Base-by-base conservation (phyloP, 768 basidiomycete species). In the Russula sp. region DNA sequence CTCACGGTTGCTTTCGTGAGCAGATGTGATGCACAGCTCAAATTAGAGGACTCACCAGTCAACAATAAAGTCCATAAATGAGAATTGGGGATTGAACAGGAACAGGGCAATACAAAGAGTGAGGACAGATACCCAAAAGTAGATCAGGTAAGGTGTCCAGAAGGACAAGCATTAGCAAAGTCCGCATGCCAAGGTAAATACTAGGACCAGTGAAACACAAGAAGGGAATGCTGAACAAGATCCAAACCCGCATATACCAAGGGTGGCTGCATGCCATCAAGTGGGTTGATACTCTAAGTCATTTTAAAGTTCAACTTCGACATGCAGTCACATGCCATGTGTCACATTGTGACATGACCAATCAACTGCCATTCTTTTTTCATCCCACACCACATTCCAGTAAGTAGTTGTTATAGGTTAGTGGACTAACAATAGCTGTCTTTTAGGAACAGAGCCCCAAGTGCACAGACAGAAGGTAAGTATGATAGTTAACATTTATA, bases 81-180 rank as follows among this genome's bases (percentile, higher is more conserved):
- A 91, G 77, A 99, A 99, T 75, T 99, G 97, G 18, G 97, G 97
- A 73, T 98, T 99, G 84, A 98, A 99, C 70, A 98, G 74, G 88
- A 99, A 99, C 7, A 97, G 97, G 35, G 96, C 88, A 67, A 98
- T 77, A 71, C 94, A 98, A 8, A 99, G 82, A 16, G 94, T 85
- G 35, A 94, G 78, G 66, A 95, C 91, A 48, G 96, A 94, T 59
- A 98, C 75, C 96, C 96, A 98, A 82, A 99, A 99, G 80, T 98
- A 99, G 73, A 94, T 88, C 70, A 98, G 75, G 74, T 89, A 96
- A 2, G 89, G 87, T 35, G 91, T 91, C 91, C 92, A 98, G 57
- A 98, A 76, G 32, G 93, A 80, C 74, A 98, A 98, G 79, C 81
- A 95, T 86, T 66, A 98, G 80, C 66, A 98, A 74, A 13, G 91